phyloP scores from a whole-genome alignment of 2,329 filamentous ascomycete genomes.

The Colletotrichum sp. region DNA sequence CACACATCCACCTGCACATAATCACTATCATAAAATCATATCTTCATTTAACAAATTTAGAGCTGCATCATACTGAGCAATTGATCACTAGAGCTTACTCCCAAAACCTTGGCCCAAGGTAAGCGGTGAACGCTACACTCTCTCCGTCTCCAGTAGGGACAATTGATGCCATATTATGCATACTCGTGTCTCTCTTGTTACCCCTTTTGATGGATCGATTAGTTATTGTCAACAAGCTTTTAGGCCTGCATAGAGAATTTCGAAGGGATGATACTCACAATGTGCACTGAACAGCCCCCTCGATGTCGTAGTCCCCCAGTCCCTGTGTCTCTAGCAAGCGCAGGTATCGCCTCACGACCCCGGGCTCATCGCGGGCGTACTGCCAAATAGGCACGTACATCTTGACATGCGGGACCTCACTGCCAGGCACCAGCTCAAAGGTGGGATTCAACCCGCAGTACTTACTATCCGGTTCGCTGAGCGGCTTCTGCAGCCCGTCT shows the following conservation, averaged over 20 bases:
- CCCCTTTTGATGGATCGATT: background rate
- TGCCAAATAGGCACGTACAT: background rate
- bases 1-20: no score
- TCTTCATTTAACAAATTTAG: accelerated
- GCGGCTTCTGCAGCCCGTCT: background rate
- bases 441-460: background rate
- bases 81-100: background rate
- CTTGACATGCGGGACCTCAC: background rate
- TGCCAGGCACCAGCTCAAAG: background rate
- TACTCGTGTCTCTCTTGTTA: background rate
- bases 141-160: background rate
- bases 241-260: no score
- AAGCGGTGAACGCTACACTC: background rate
- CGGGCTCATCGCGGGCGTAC: background rate
- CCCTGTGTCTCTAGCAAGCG: background rate
- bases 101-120: background rate
- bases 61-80: background rate
- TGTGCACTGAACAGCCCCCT: background rate
- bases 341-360: background rate
- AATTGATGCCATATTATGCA: background rate
- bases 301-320: background rate
- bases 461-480: background rate
- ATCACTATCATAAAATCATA: no score
- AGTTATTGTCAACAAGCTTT: background rate
- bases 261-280: background rate